Evolutionary conservation across 495 filamentous ascomycete species (phyloP).

Genomic region (Schizothecium vesticola): DNA sequence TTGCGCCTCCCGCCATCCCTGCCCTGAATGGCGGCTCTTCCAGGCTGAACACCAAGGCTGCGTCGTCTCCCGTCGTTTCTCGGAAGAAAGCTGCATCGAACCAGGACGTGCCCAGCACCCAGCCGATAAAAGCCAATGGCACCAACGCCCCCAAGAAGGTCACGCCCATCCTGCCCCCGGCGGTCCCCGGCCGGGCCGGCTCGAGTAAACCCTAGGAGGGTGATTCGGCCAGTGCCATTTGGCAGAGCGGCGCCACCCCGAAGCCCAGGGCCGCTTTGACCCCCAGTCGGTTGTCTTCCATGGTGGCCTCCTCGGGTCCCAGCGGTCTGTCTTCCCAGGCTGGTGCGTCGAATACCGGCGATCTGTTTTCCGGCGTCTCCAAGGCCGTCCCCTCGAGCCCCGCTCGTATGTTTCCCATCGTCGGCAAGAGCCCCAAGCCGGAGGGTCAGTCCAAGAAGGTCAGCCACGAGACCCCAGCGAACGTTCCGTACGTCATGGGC

Average conservation of each 20-base stretch:
- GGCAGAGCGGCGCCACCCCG: neutral
- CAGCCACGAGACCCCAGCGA: neutral
- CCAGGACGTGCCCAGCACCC: slow-evolving; percentile 2
- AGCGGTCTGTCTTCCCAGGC: neutral
- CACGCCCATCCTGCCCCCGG: slow-evolving; percentile 36
- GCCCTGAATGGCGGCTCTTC: neutral
- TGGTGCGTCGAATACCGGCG: neutral
- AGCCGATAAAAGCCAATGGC: slow-evolving; percentile 4
- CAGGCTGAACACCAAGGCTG: neutral
- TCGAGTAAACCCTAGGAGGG: slow-evolving; percentile 27
- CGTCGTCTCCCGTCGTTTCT: neutral
- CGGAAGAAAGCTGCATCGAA: neutral
- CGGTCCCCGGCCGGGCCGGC: slow-evolving; percentile 17
- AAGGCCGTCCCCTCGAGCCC: neutral
- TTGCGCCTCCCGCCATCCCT: slow-evolving; percentile 24
- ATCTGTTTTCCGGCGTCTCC: neutral
- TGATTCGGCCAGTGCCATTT: slow-evolving; percentile 10
- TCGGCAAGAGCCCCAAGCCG: neutral
- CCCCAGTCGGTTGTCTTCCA: neutral
- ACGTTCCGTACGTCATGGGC: neutral
- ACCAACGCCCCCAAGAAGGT: slow-evolving; percentile 22
- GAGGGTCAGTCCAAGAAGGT: neutral
- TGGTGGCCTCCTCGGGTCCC: neutral
- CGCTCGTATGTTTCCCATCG: neutral
- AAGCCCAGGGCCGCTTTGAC: neutral